A percentile compares a stretch with the other conserved stretches of the same genome.
Evolutionary conservation across 1,284 basidiomycete species (phyloP).

Genomic region (Rhodotorula sp.): DNA sequence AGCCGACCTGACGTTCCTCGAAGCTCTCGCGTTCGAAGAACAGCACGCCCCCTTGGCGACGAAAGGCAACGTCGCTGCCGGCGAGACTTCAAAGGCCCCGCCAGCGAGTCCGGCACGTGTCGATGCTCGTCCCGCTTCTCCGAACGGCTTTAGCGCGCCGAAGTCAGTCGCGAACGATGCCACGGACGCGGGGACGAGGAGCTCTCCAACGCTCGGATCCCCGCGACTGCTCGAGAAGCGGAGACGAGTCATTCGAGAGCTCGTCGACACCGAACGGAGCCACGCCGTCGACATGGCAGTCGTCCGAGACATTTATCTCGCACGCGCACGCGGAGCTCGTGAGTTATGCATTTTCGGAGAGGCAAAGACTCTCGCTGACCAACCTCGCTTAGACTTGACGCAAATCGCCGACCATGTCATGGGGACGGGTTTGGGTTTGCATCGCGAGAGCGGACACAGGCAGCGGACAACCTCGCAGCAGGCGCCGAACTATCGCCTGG

Average conservation of each 20-base stretch:
- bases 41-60: constrained; percentile 5
- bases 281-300: constrained; percentile 51
- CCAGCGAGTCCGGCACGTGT: background rate
- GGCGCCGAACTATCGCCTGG: constrained; percentile 13
- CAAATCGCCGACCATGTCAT: constrained; percentile 40
- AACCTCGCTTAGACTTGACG: constrained; percentile 21
- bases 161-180: too few relatives aligned
- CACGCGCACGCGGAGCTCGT: constrained; percentile 47
- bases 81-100: background rate
- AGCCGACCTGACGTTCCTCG: background rate
- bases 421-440: constrained; percentile 35
- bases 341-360: constrained; percentile 10
- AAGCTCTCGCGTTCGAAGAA: constrained; percentile 27
- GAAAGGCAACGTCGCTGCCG: background rate
- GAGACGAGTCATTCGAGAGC: constrained; percentile 47
- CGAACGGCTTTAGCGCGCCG: too few relatives aligned
- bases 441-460: background rate
- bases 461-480: background rate
- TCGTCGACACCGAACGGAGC: constrained; percentile 47
- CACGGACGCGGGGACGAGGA: background rate
- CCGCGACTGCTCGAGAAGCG: constrained; percentile 45
- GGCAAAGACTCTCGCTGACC: background rate
- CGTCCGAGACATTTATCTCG: constrained; percentile 50
- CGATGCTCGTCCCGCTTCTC: background rate
- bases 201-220: constrained; percentile 11